Evolutionary conservation across 768 basidiomycete species (phyloP).

Genomic region (Tylopilus sp.): DNA sequence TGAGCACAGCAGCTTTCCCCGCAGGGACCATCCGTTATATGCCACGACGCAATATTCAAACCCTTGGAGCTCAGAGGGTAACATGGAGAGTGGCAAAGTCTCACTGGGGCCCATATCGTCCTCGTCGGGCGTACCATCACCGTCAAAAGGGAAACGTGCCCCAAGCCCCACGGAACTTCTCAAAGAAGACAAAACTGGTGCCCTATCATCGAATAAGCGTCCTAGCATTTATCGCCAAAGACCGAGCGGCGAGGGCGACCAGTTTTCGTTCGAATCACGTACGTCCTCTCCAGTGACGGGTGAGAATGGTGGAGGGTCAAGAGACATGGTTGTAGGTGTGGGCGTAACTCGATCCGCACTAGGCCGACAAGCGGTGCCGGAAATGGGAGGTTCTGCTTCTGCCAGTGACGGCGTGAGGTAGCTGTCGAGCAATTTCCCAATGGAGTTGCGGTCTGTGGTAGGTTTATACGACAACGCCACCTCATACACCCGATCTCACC

Average conservation of each 20-base stretch:
- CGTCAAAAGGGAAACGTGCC: conserved; percentile 56
- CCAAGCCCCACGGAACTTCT: conserved; percentile 70
- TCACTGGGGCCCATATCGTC: conserved; percentile 9
- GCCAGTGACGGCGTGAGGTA: conserved; percentile 14
- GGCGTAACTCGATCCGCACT: background rate
- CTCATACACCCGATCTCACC: conserved; percentile 1
- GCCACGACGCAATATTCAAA: conserved; percentile 1
- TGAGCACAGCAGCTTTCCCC: background rate
- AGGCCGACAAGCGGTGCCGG: conserved; percentile 7
- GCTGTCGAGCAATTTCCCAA: conserved; percentile 2
- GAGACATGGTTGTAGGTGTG: background rate
- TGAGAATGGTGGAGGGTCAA: conserved; percentile 9
- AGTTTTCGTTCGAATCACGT: conserved; percentile 11
- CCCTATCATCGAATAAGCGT: conserved; percentile 55
- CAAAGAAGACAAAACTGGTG: conserved; percentile 59
- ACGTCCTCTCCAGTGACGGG: conserved; percentile 3
- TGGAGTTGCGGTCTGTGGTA: background rate
- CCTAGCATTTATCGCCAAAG: conserved; percentile 59
- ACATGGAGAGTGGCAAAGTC: conserved; percentile 1
- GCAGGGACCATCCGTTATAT: conserved; percentile 9
- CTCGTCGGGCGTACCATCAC: conserved; percentile 24
- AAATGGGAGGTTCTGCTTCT: conserved; percentile 4
- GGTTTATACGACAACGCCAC: conserved; percentile 10
- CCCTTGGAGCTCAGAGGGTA: conserved; percentile 4
- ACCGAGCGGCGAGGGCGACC: conserved; percentile 7